phyloP scores from a whole-genome alignment of 768 basidiomycete genomes.

The Sporobolomyces phaffii region DNA sequence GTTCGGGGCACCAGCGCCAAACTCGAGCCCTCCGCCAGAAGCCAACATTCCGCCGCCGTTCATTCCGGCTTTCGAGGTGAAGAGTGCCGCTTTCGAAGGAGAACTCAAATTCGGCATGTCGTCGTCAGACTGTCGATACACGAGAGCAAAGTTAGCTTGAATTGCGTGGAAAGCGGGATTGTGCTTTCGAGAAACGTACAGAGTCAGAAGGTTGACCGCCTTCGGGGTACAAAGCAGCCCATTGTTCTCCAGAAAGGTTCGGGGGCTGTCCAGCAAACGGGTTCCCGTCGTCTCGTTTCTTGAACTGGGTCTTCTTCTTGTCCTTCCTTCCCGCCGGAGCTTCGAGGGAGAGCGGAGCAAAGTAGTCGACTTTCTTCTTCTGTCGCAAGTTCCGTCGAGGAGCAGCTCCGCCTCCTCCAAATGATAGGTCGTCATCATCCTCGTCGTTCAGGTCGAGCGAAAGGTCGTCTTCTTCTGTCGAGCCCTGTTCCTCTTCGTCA shows the following conservation, averaged over 20 bases:
- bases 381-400: slow-evolving; percentile 18
- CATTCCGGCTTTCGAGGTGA: slow-evolving; percentile 25
- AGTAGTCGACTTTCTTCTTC: slow-evolving; percentile 38
- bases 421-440: slow-evolving; percentile 12
- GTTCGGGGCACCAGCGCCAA: slow-evolving; percentile 32
- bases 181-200: slow-evolving; percentile 27
- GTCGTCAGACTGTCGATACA: slow-evolving; percentile 35
- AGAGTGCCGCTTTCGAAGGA: slow-evolving; percentile 31
- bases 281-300: slow-evolving; percentile 28
- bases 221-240: slow-evolving; percentile 35
- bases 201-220: slow-evolving; percentile 29
- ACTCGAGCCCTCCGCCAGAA: slow-evolving; percentile 36
- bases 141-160: background rate
- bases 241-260: slow-evolving; percentile 35
- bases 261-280: slow-evolving; percentile 34
- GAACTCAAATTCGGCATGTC: slow-evolving; percentile 29
- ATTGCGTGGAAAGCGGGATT: background rate
- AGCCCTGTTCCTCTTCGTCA: slow-evolving; percentile 1
- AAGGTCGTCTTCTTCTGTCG: slow-evolving; percentile 17
- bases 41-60: slow-evolving; percentile 36
- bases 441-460: slow-evolving; percentile 23
- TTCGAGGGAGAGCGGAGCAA: slow-evolving; percentile 21
- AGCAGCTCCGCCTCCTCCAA: slow-evolving; percentile 8
- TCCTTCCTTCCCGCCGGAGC: slow-evolving; percentile 1
- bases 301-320: slow-evolving; percentile 28